Evolutionary conservation across 2,329 filamentous ascomycete species (phyloP).

Genomic region (Fusarium sp.): DNA sequence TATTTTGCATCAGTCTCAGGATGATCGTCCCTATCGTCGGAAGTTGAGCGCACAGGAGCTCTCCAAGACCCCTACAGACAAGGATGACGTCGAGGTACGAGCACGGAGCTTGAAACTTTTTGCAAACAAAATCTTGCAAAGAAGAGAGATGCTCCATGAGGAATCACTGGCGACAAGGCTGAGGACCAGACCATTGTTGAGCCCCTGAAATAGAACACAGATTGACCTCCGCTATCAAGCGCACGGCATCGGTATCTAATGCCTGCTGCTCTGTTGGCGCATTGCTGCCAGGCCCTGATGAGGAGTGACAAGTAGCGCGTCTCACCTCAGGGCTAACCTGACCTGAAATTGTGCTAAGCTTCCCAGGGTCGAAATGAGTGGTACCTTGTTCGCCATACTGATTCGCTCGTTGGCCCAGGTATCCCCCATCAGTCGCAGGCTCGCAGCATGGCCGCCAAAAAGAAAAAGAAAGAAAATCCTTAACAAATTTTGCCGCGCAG

Average conservation of each 20-base stretch:
- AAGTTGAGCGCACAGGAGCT: not conserved
- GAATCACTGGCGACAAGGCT: constrained; percentile 21
- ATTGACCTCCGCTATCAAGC: constrained; percentile 10
- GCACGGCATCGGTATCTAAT: constrained; percentile 7
- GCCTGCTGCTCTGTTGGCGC: constrained; percentile 15
- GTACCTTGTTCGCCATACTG: constrained; percentile 18
- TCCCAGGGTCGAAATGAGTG: constrained; percentile 5
- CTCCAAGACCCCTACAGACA: not conserved
- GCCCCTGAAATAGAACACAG: constrained; percentile 23
- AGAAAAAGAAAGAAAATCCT: constrained; percentile 17
- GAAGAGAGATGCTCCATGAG: not conserved
- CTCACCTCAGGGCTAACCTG: constrained; percentile 29
- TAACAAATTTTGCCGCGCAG: constrained; percentile 22
- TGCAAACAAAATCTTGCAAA: not conserved
- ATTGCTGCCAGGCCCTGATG: constrained; percentile 7
- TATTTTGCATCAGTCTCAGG: not conserved
- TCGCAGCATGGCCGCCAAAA: constrained; percentile 11
- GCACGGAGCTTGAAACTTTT: constrained; percentile 2
- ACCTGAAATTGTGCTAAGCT: constrained; percentile 30
- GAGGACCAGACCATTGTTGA: constrained; percentile 6
- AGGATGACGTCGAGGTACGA: constrained; percentile 21
- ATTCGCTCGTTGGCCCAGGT: constrained; percentile 1
- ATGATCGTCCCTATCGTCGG: not conserved
- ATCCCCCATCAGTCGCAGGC: constrained; percentile 7
- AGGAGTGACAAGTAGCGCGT: constrained; percentile 33